phyloP scores from a whole-genome alignment of 2,329 filamentous ascomycete species.

The Chalara sp. region DNA sequence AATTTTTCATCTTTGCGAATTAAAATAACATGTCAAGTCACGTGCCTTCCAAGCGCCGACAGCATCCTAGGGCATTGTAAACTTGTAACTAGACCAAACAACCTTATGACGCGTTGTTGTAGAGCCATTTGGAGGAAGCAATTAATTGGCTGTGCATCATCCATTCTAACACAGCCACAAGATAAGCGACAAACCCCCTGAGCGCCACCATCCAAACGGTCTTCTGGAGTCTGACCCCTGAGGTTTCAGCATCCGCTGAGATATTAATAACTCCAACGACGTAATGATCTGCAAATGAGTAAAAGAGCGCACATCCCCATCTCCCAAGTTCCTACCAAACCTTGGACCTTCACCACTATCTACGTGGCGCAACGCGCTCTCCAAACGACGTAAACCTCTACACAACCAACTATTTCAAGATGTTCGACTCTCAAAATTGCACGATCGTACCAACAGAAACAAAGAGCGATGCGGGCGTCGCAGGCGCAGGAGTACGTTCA shows the following conservation, averaged over 20 bases:
- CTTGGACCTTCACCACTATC: neutral
- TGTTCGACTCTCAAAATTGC: conserved; percentile 28
- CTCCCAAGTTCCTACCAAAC: neutral
- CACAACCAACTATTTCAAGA: neutral
- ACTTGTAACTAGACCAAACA: neutral
- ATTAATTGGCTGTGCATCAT: neutral
- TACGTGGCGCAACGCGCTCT: neutral
- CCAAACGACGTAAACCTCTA: neutral
- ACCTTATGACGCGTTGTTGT: neutral
- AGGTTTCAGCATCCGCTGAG: neutral
- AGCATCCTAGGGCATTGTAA: neutral
- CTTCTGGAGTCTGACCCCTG: neutral
- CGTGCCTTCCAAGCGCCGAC: no score
- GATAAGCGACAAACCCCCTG: neutral
- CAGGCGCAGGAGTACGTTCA: conserved; percentile 45
- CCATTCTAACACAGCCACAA: neutral
- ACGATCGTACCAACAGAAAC: conserved; percentile 35
- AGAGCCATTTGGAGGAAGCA: neutral
- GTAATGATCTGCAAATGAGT: neutral
- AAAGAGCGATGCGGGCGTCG: conserved; percentile 49
- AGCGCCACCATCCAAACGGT: neutral
- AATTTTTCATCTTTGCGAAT: no score
- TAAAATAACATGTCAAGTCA: no score
- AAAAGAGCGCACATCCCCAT: neutral
- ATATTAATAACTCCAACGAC: neutral